Evolutionary conservation across 371 early-diverging fungal species (phyloP).

Genomic region (Thermomucor indicae-seudaticae): DNA sequence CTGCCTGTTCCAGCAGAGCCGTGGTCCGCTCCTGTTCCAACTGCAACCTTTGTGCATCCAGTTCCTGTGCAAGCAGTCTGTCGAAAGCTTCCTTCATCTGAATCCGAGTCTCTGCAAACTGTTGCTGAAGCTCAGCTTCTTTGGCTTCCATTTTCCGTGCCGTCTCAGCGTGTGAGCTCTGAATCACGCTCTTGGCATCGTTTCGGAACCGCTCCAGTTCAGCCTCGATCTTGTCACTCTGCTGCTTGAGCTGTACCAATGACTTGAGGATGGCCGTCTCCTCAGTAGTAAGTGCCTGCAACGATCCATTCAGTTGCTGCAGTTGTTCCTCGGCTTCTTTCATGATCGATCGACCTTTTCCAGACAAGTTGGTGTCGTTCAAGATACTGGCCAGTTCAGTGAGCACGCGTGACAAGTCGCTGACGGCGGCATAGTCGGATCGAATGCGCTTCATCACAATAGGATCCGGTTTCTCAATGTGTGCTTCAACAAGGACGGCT

Average conservation of each 20-base stretch:
- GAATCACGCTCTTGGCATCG: constrained; percentile 12
- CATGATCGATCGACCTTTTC: constrained; percentile 21
- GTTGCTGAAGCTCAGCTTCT: constrained; percentile 32
- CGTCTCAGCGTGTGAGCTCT: constrained; percentile 15
- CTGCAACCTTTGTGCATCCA: constrained; percentile 29
- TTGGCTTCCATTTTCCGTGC: constrained; percentile 14
- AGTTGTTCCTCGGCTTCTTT: constrained; percentile 22
- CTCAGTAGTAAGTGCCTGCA: constrained; percentile 12
- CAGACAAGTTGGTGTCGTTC: constrained; percentile 25
- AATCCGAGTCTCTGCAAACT: constrained; percentile 21
- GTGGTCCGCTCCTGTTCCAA: constrained; percentile 36
- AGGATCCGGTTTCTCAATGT: constrained; percentile 16
- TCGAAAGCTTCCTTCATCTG: constrained; percentile 16
- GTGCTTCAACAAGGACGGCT: constrained; percentile 1
- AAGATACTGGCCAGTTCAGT: constrained; percentile 25
- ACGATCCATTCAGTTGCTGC: constrained; percentile 12
- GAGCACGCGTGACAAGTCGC: constrained; percentile 19
- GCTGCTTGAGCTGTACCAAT: constrained; percentile 11
- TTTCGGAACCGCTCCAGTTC: constrained; percentile 12
- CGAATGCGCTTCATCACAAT: constrained; percentile 14
- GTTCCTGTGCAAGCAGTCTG: constrained; percentile 27
- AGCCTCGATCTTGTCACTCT: constrained; percentile 12
- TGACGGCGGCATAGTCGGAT: constrained; percentile 17
- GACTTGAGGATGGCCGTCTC: constrained; percentile 16
- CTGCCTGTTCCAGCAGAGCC: constrained; percentile 40